phyloP scores from a whole-genome alignment of 1,139 yeast genomes.

The Nematodospora anomalae region DNA sequence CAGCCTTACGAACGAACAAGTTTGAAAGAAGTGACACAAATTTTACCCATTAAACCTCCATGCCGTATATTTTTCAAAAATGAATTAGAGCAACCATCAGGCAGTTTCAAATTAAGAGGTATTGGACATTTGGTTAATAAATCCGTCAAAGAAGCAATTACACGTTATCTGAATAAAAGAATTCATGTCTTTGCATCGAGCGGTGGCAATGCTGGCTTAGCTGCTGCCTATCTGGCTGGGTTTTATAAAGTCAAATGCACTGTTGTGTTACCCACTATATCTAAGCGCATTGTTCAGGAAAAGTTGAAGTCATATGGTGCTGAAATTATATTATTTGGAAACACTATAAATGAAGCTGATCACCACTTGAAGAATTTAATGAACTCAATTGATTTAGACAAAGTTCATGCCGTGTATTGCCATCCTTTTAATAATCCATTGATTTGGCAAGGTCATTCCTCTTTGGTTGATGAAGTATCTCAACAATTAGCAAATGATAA shows the following conservation, averaged over 20 bases:
- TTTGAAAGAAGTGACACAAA: slow-evolving; percentile 35
- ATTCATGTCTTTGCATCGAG: slow-evolving; percentile 62
- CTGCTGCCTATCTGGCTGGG: slow-evolving; percentile 64
- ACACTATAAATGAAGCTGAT: slow-evolving; percentile 69
- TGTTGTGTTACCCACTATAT: slow-evolving; percentile 60
- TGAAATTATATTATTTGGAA: slow-evolving; percentile 52
- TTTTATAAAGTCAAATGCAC: slow-evolving; percentile 52
- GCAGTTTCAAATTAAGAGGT: slow-evolving; percentile 72
- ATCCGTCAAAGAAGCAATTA: slow-evolving; percentile 20
- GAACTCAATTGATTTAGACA: slow-evolving; percentile 28
- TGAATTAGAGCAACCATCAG: slow-evolving; percentile 69
- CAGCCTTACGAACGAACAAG: slow-evolving; percentile 44
- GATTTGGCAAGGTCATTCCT: slow-evolving; percentile 70
- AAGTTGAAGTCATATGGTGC: slow-evolving; percentile 51
- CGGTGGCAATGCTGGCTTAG: slow-evolving; percentile 81
- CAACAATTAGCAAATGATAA: slow-evolving; percentile 36
- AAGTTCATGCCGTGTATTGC: slow-evolving; percentile 52
- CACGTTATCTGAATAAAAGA: slow-evolving; percentile 20
- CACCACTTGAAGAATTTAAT: slow-evolving; percentile 40
- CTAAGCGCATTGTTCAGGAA: slow-evolving; percentile 34
- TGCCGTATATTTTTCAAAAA: slow-evolving; percentile 58
- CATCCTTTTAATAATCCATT: slow-evolving; percentile 68
- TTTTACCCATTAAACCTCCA: slow-evolving; percentile 32
- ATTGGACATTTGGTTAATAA: slow-evolving; percentile 49
- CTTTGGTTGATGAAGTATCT: slow-evolving; percentile 57